phyloP scores from a whole-genome alignment of 352 stramenopile species.

The Phytophthora capsici region DNA sequence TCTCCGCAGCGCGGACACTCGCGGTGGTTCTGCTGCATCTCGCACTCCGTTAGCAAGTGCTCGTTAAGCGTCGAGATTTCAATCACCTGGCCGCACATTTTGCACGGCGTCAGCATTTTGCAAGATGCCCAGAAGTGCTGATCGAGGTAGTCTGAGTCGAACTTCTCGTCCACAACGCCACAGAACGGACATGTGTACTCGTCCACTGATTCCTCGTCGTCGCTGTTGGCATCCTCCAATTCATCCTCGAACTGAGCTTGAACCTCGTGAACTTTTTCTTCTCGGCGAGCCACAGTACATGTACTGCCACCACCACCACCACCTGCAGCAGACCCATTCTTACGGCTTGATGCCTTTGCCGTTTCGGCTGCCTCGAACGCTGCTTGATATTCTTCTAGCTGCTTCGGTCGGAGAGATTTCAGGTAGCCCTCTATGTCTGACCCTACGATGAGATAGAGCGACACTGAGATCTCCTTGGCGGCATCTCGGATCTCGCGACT shows the following conservation, averaged over 20 bases:
- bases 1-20: conserved; percentile 83
- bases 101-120: conserved; percentile 91
- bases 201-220: conserved; percentile 77
- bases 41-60: conserved; percentile 90
- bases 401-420: conserved; percentile 86
- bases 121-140: conserved; percentile 94
- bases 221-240: conserved; percentile 55
- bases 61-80: conserved; percentile 92
- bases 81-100: conserved; percentile 94
- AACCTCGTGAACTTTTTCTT: conserved; percentile 17
- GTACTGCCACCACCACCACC: neutral
- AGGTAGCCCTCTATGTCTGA: conserved; percentile 79
- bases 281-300: conserved; percentile 15
- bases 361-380: conserved; percentile 81
- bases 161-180: conserved; percentile 84
- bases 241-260: conserved; percentile 38
- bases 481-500: conserved; percentile 89
- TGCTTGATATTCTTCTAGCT: conserved; percentile 91
- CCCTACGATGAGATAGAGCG: conserved; percentile 67
- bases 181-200: conserved; percentile 94
- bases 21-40: conserved; percentile 84
- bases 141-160: conserved; percentile 90
- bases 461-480: conserved; percentile 88
- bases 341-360: conserved; percentile 37
- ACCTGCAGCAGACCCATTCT: neutral